phyloP scores from a whole-genome alignment of 352 stramenopile genomes.

The Pythium volutum region DNA sequence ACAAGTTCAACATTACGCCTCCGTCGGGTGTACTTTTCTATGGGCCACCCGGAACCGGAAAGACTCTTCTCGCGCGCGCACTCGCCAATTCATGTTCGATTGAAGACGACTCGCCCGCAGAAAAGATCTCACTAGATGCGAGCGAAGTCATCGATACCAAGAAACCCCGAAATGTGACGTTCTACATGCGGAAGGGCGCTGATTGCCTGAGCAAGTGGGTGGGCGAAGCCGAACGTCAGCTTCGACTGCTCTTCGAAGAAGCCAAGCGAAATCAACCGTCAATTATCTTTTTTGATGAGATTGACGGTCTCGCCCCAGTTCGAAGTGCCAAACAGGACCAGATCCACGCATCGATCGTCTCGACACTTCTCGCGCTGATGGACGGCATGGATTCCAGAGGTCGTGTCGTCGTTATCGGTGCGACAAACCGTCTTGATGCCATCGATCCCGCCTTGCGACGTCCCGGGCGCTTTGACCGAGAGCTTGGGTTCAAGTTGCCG shows the following conservation, averaged over 20 bases:
- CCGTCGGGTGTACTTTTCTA: constrained; percentile 89
- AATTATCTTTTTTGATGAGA: constrained; percentile 96
- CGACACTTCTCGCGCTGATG: constrained; percentile 91
- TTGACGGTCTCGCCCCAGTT: constrained; percentile 90
- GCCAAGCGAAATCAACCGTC: constrained; percentile 87
- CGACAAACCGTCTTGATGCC: constrained; percentile 96
- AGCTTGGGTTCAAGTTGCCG: constrained; percentile 89
- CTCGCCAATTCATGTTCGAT: constrained; percentile 86
- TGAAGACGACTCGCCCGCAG: constrained; percentile 20
- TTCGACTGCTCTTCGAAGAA: constrained; percentile 91
- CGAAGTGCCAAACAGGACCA: constrained; percentile 92
- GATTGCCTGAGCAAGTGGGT: constrained; percentile 93
- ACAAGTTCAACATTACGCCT: constrained; percentile 84
- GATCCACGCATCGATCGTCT: constrained; percentile 93
- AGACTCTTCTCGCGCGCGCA: constrained; percentile 88
- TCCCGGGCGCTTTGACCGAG: constrained; percentile 91
- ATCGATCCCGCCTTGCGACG: constrained; percentile 95
- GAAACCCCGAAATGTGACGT: constrained; percentile 76
- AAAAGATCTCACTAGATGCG: constrained; percentile 17
- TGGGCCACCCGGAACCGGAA: constrained; percentile 90
- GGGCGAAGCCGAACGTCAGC: constrained; percentile 88
- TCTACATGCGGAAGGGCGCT: constrained; percentile 93
- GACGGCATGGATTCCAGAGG: constrained; percentile 84
- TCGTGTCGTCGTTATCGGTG: constrained; percentile 97
- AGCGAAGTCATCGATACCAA: constrained; percentile 17